Base-by-base conservation (phyloP, 2,329 filamentous ascomycete genomes). In the Hymenoscyphus salicellus region DNA sequence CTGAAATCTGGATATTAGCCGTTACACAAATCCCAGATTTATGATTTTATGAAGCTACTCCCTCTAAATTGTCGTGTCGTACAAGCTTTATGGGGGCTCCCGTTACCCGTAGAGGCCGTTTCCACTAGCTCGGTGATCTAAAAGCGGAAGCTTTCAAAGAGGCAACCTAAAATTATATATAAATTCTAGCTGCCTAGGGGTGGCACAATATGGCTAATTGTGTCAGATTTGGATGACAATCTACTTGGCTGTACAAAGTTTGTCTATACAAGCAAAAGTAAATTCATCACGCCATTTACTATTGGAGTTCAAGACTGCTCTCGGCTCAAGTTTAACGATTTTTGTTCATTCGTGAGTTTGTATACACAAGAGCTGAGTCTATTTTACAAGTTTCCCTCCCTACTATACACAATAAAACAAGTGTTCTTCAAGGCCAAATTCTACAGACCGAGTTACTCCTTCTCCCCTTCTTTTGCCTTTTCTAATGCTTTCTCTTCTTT, bases 401-500 rank as follows among this genome's bases (percentile, higher is more conserved):
- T 33, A 33, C 5, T 17, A 56, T 56, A 56, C 55, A 33, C 30
- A 20, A 55, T 33, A 33, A 56, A 23, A 11, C 30, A 32, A 17
- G 26, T 30, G 16, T n/a, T 26, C 3, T 56, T 32, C 55, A 56
- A 33, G 4, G 1, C 26, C 55, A n/a, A 20, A 26, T 1, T 41
- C 26, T 30, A 55, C 10, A 41, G 3, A 36, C 60, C 46, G 5
- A 23, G 11, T 52, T 61, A 61, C 17, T 55, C 30, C 32, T 55
- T 61, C 30, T 61, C 30, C 16, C 59, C 60, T 33, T 46, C n/a
- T 11, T 23, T 33, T 38, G 46, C 17, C 60, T 55, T 56, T 17
- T 61, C 46, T 56, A 55, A 28, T 16, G 33, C 33, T 49, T 60
- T 58, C 32, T 52, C 59, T 49, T 62, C 41, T 20, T 64, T 61